phyloP scores from a whole-genome alignment of 169 alveolate species.

The Plasmodium gonderi region DNA sequence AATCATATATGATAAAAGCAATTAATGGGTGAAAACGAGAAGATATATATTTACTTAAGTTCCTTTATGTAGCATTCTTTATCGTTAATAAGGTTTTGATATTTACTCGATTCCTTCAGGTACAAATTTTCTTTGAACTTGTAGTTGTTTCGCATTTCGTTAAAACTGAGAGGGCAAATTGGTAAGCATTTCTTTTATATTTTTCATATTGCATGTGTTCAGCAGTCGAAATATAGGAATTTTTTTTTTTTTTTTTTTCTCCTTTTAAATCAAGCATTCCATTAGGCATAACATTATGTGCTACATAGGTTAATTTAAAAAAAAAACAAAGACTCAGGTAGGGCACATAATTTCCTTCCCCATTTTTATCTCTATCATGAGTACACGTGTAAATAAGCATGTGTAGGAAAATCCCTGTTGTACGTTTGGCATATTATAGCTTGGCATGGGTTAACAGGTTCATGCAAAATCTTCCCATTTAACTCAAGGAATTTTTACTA shows the following conservation, averaged over 20 bases:
- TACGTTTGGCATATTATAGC: too few species aligned
- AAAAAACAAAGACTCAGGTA: not conserved
- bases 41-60: constrained; percentile 18
- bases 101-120: constrained; percentile 42
- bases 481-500: too few species aligned
- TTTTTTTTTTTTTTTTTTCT: not conserved
- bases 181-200: not conserved
- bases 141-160: constrained; percentile 40
- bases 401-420: too few species aligned
- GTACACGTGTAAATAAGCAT: not conserved
- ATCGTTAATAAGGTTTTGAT: constrained; percentile 22
- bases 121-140: constrained; percentile 54
- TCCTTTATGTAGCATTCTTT: constrained; percentile 55
- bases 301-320: not conserved
- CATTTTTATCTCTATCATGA: not conserved
- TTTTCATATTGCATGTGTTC: not conserved
- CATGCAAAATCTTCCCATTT: too few species aligned
- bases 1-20: not conserved
- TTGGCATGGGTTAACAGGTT: too few species aligned
- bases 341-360: not conserved
- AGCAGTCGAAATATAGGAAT: not conserved
- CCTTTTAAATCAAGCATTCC: not conserved
- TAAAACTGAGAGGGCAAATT: constrained; percentile 12
- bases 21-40: not conserved
- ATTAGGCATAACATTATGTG: not conserved